A percentile compares a stretch with the other conserved stretches of the same genome.
phyloP scores from a whole-genome alignment of 345 rosid species.

The Turnera subulata region DNA sequence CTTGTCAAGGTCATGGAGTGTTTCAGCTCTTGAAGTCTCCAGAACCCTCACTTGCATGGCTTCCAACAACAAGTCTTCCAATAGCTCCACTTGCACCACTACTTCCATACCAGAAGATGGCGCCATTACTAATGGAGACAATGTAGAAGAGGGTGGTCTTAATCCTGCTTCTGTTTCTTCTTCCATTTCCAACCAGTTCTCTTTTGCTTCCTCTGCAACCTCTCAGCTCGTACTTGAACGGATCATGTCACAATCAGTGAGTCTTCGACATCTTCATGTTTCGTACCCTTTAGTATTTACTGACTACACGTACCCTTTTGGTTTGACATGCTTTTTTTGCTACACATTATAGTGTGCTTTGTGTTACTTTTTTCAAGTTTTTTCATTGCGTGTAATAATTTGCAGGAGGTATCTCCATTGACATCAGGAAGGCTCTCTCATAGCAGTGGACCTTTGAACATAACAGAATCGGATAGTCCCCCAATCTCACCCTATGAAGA shows the following conservation, averaged over 20 bases:
- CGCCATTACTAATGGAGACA: slow-evolving; percentile 54
- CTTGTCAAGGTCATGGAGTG: slow-evolving; percentile 91
- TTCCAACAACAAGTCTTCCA: slow-evolving; percentile 8
- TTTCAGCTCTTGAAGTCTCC: slow-evolving; percentile 80
- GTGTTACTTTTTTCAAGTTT: neutral
- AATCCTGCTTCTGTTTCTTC: neutral
- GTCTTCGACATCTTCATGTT: slow-evolving; percentile 16
- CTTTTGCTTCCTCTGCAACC: slow-evolving; percentile 90
- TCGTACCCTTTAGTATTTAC: neutral
- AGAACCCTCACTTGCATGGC: slow-evolving; percentile 46
- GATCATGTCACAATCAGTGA: slow-evolving; percentile 97
- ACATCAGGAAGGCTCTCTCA: slow-evolving; percentile 83
- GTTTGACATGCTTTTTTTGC: neutral
- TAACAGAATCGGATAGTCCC: slow-evolving; percentile 88
- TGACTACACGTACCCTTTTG: no score
- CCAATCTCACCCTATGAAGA: slow-evolving; percentile 89
- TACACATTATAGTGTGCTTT: neutral
- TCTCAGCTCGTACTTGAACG: slow-evolving; percentile 98
- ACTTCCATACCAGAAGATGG: slow-evolving; percentile 60
- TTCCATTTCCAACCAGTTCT: slow-evolving; percentile 33
- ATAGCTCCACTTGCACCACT: slow-evolving; percentile 20
- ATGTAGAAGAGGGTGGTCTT: slow-evolving; percentile 4
- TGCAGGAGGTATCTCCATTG: slow-evolving; percentile 87
- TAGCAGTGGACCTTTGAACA: slow-evolving; percentile 80
- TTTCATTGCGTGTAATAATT: neutral